These are phyloP conservation scores for Candida sp. DNA, from an alignment of 1,139 yeast species.

Conservation along the genomic window DNA sequence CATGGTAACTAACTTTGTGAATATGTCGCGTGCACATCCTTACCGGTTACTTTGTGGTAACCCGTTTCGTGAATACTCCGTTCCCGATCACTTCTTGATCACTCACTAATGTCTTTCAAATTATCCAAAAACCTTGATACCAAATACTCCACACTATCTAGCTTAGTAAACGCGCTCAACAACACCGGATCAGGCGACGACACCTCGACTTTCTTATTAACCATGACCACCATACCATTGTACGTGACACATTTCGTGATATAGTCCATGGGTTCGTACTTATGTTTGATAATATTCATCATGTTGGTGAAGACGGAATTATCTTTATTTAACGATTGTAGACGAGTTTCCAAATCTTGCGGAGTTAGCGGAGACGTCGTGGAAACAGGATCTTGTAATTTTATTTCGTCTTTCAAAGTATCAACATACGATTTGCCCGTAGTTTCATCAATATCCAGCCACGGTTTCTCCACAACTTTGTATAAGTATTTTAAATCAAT, in stretches of 20 bases:
- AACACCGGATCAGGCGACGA: constrained; percentile 43
- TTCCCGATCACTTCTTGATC: too few species aligned
- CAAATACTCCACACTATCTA: constrained; percentile 41
- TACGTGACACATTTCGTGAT: constrained; percentile 44
- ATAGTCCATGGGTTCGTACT: constrained; percentile 37
- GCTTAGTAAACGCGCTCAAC: constrained; percentile 41
- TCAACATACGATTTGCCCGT: constrained; percentile 40
- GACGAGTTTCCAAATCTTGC: constrained; percentile 7
- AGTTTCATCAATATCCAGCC: constrained; percentile 32
- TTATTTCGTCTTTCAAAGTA: constrained; percentile 40
- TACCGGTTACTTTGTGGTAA: too few species aligned
- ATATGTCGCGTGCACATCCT: too few species aligned
- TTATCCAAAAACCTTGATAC: constrained; percentile 24
- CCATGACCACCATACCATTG: constrained; percentile 39
- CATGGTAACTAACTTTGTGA: too few species aligned
- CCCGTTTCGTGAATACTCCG: too few species aligned
- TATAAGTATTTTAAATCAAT: constrained; percentile 39
- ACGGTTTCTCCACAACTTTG: constrained; percentile 36
- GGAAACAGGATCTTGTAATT: constrained; percentile 13
- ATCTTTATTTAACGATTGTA: constrained; percentile 3
- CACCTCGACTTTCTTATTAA: constrained; percentile 41
- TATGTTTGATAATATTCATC: constrained; percentile 27
- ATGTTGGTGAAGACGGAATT: constrained; percentile 19
- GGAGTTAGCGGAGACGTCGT: constrained; percentile 8
- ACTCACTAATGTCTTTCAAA: constrained; percentile 9